phyloP scores from a whole-genome alignment of 805 yeast species.

The Hanseniaspora osmophila region DNA sequence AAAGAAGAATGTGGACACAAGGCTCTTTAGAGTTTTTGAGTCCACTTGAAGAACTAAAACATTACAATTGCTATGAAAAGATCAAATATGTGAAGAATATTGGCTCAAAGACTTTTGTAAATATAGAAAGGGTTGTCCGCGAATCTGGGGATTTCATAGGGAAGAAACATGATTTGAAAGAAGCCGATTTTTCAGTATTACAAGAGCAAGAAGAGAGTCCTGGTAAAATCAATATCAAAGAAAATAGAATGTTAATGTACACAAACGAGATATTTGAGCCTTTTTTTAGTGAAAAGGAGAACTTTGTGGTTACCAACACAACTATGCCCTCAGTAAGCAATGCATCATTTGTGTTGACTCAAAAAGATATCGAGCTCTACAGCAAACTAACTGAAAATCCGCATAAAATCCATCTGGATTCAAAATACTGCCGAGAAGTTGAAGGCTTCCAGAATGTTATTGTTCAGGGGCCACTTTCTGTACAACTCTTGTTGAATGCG shows the following conservation, averaged over 20 bases:
- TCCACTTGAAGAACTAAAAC: slow-evolving; percentile 25
- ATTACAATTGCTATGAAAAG: slow-evolving; percentile 38
- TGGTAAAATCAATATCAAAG: slow-evolving; percentile 22
- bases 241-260: slow-evolving; percentile 48
- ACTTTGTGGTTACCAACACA: no score
- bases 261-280: slow-evolving; percentile 26
- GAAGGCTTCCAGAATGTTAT: slow-evolving; percentile 54
- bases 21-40: slow-evolving; percentile 40
- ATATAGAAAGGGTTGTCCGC: slow-evolving; percentile 36
- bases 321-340: no score
- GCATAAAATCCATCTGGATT: slow-evolving; percentile 71
- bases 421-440: slow-evolving; percentile 30
- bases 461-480: slow-evolving; percentile 72
- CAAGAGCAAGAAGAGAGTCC: no score
- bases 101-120: slow-evolving; percentile 33
- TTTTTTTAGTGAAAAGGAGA: background rate
- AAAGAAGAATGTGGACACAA: slow-evolving; percentile 66
- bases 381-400: slow-evolving; percentile 71
- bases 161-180: background rate
- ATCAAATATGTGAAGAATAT: slow-evolving; percentile 28
- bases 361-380: slow-evolving; percentile 36
- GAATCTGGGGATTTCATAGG: no score
- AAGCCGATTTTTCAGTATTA: background rate
- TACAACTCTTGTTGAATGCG: slow-evolving; percentile 47
- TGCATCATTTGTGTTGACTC: slow-evolving; percentile 20